These are phyloP conservation scores for Fusarium dlaminii DNA, from an alignment of 2,329 filamentous ascomycete species.

Conservation along the genomic window DNA sequence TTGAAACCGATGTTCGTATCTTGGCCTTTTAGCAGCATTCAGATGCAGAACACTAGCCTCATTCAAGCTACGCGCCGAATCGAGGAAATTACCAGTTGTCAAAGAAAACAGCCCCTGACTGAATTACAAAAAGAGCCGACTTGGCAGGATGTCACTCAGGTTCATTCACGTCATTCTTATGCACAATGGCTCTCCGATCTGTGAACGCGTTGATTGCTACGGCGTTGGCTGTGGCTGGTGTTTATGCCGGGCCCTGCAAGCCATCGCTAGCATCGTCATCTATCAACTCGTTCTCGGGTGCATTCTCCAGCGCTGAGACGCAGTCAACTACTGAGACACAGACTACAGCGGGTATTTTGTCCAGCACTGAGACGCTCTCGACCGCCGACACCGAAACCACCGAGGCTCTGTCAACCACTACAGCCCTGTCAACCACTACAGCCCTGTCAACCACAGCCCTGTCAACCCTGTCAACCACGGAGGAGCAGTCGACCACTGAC, in stretches of 20 bases:
- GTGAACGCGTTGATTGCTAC: neutral
- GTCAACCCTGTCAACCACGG: neutral
- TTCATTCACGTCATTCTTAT: neutral
- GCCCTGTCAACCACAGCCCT: neutral
- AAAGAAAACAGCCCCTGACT: neutral
- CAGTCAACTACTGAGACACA: neutral
- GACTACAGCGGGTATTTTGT: neutral
- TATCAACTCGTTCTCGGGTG: neutral
- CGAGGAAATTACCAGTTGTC: neutral
- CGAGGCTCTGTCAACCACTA: neutral
- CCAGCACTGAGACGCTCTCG: neutral
- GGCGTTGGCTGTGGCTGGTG: neutral
- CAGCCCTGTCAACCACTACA: neutral
- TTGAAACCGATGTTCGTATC: neutral
- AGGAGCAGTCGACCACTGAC: neutral
- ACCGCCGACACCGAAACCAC: neutral
- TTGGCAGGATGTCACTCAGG: neutral
- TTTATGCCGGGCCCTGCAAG: neutral
- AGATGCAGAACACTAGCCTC: neutral
- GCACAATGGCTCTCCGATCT: neutral
- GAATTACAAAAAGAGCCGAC: neutral
- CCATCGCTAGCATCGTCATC: neutral
- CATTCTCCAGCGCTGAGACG: neutral
- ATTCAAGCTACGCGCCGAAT: neutral
- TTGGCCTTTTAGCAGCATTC: neutral